phyloP scores from a whole-genome alignment of 257 asterid species.

The Jacaranda mimosifolia region DNA sequence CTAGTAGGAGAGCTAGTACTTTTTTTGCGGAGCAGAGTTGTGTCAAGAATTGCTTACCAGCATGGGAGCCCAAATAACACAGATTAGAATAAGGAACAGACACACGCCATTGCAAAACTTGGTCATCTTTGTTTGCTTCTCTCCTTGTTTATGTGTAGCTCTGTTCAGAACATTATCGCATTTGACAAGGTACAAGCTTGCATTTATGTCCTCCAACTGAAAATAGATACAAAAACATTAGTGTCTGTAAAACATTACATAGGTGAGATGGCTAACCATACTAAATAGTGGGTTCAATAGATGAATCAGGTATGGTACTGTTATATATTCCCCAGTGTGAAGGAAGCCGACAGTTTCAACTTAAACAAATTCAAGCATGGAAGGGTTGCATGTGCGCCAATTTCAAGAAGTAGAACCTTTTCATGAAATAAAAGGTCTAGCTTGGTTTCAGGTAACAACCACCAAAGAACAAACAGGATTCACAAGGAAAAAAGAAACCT shows the following conservation, averaged over 20 bases:
- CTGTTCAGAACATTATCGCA: conserved; percentile 92
- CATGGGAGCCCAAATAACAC: conserved; percentile 99
- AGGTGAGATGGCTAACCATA: conserved; percentile 23
- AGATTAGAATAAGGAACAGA: conserved; percentile 79
- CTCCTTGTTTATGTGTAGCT: conserved; percentile 90
- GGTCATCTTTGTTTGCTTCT: conserved; percentile 90
- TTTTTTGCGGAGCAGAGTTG: conserved; percentile 16
- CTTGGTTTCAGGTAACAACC: no score
- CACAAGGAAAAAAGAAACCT: no score
- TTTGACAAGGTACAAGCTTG: conserved; percentile 97
- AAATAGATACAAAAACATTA: conserved; percentile 41
- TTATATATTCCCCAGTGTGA: neutral
- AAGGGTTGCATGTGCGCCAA: neutral
- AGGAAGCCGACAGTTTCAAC: neutral
- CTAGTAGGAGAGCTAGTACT: no score
- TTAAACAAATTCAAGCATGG: conserved; percentile 15
- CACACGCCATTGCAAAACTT: conserved; percentile 96
- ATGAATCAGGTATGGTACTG: conserved; percentile 12
- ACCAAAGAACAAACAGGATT: no score
- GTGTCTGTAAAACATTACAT: conserved; percentile 12
- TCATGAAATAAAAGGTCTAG: no score
- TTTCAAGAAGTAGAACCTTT: no score
- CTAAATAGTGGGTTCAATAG: conserved; percentile 14
- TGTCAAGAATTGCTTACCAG: conserved; percentile 65
- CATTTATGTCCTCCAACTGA: conserved; percentile 99